Evolutionary conservation across 2,329 filamentous ascomycete species (phyloP).

Genomic region (Monosporascus sp.): DNA sequence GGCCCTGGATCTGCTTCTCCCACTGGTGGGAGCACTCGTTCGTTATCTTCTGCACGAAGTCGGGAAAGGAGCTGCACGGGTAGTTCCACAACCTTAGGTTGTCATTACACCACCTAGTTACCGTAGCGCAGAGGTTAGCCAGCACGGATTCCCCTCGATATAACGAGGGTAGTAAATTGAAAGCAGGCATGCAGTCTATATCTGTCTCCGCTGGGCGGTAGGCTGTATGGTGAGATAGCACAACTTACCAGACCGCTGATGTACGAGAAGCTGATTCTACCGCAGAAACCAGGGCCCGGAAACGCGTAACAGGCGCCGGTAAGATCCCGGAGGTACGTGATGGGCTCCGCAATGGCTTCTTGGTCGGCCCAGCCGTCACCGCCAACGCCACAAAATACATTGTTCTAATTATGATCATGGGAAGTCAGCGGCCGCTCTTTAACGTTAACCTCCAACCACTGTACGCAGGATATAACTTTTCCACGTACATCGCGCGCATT

Average conservation of each 20-base stretch:
- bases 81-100: not conserved
- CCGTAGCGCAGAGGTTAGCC: no score
- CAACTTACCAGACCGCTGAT: not conserved
- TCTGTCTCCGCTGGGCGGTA: not conserved
- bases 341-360: not conserved
- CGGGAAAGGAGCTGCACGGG: not conserved
- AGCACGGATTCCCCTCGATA: no score
- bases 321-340: not conserved
- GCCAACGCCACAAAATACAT: not conserved
- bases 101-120: conserved; percentile 2
- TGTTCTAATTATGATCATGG: not conserved
- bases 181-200: no score
- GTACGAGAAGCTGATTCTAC: conserved; percentile 1
- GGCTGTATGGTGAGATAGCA: not conserved
- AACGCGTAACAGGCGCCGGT: not conserved
- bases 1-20: not conserved
- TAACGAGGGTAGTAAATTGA: not conserved
- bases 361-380: not conserved
- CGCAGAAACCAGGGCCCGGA: not conserved
- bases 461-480: no score
- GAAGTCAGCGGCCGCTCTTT: no score
- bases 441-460: no score
- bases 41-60: not conserved
- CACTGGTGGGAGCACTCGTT: not conserved
- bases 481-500: no score